Evolutionary conservation across 306 rosid species (phyloP).

Genomic region (Quercus wislizeni): DNA sequence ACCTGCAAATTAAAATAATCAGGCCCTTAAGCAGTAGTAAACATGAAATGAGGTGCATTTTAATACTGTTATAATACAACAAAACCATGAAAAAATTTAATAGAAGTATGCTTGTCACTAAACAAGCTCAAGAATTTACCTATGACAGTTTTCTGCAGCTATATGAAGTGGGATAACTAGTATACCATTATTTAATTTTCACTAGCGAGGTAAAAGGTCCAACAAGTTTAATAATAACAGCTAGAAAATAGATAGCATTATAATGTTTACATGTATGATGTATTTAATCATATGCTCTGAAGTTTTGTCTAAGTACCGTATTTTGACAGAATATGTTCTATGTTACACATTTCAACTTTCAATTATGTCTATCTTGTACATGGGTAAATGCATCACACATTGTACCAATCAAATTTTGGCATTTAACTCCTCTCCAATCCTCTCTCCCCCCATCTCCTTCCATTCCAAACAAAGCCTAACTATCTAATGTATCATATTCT

Average conservation of each 20-base stretch:
- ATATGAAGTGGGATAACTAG: too few species aligned
- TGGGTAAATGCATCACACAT: too few species aligned
- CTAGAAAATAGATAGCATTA: background rate
- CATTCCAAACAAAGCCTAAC: too few species aligned
- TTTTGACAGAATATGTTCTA: background rate
- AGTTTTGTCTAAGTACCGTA: background rate
- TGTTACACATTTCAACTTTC: background rate
- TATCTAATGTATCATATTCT: too few species aligned
- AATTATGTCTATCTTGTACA: background rate
- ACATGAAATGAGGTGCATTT: background rate
- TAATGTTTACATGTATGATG: background rate
- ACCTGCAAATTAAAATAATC: slow-evolving; percentile 38
- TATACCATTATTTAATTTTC: too few species aligned
- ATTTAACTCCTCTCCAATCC: too few species aligned
- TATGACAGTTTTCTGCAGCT: too few species aligned
- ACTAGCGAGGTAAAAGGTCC: background rate
- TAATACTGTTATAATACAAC: too few species aligned
- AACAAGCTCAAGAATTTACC: too few species aligned
- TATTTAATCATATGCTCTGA: background rate
- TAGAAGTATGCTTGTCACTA: too few species aligned
- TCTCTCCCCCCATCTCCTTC: too few species aligned
- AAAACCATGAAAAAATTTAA: background rate
- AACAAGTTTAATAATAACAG: background rate
- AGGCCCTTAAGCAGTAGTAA: background rate
- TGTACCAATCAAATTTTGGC: too few species aligned